These are phyloP conservation scores for Mucor sp. DNA, from an alignment of 371 early-diverging fungal species.

Conservation along the genomic window DNA sequence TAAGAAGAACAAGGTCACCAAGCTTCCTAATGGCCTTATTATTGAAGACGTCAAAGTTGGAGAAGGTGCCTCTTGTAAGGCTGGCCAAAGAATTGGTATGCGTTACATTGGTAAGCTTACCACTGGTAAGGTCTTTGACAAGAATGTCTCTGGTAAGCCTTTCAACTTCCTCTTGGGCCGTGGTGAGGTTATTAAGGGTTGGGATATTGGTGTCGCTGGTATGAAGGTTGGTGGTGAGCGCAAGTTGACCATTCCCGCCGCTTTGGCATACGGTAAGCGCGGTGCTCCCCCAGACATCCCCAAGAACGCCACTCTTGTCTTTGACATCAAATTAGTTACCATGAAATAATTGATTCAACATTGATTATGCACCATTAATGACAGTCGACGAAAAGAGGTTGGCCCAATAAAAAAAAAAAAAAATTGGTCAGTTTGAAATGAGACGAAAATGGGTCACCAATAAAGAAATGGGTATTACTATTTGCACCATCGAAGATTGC, in stretches of 20 bases:
- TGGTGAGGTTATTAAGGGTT: conserved; percentile 95
- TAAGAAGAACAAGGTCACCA: conserved; percentile 39
- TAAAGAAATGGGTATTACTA: too few species aligned
- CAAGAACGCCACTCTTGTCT: conserved; percentile 79
- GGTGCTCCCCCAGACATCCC: conserved; percentile 92
- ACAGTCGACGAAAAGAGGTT: too few species aligned
- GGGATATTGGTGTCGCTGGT: conserved; percentile 89
- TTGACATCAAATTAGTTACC: conserved; percentile 66
- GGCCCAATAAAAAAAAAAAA: too few species aligned
- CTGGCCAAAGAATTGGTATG: conserved; percentile 81
- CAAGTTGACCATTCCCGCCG: conserved; percentile 86
- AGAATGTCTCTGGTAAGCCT: conserved; percentile 88
- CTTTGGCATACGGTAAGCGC: conserved; percentile 83
- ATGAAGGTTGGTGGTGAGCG: conserved; percentile 94
- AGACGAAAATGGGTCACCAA: too few species aligned
- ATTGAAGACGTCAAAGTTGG: conserved; percentile 85
- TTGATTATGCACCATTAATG: neutral
- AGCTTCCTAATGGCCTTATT: conserved; percentile 74
- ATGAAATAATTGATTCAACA: conserved; percentile 24
- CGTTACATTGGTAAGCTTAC: conserved; percentile 92
- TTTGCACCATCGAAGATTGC: too few species aligned
- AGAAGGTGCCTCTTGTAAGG: conserved; percentile 75
- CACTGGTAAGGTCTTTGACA: conserved; percentile 94
- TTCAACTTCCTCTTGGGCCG: conserved; percentile 87
- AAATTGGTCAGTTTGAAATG: too few species aligned